Evolutionary conservation across 768 basidiomycete genomes (phyloP), one percentile per base, ranked within the genome.

Genomic region (Lepiota venenata): DNA sequence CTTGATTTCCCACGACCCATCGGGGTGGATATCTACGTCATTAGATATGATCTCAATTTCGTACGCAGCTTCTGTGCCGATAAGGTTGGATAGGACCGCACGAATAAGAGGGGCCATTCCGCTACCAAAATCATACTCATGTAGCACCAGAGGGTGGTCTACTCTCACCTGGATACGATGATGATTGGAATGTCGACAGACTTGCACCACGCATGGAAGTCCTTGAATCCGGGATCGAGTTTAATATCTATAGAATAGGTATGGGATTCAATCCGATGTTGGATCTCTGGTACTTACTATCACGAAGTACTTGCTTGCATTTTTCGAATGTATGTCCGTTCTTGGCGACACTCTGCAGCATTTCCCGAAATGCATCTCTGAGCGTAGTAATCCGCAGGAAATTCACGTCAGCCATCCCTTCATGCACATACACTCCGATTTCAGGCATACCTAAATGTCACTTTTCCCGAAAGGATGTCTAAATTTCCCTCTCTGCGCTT

Each of bases 21-120:
- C 82, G 5, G 80, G 72, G 20, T 81, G 73, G 45, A 87, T 70
- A 12, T 75, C 72, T 40, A 90, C 92, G 58, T 92, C 88, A 71
- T 99, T 99, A n/a, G 95, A 86, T 61, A 99, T 91, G 64, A 99
- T 89, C 56, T 91, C 84, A 50, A 98, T 95, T 35, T 83, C 77
- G 42, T 80, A 73, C 3, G 91, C 85, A 25, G 81, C 82, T 56
- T 86, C 80, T 35, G 83, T 76, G 9, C 88, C 90, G 49, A 95
- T 74, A 42, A 94, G 83, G 58, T 84, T 87, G 43, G 84, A 82
- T n/a, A 98, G 79, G 4, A 97, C 88, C 0, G 91, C 91, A 39
- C 92, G 89, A 61, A 99, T 98, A 60, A 91, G 81, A 11, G 95
- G 94, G 9, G 85, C 86, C 94, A 97, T 97, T 20, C 94, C 95